Conservation (phyloP, 1,284 basidiomycete genomes). For the Ganoderma resinaceum region DNA sequence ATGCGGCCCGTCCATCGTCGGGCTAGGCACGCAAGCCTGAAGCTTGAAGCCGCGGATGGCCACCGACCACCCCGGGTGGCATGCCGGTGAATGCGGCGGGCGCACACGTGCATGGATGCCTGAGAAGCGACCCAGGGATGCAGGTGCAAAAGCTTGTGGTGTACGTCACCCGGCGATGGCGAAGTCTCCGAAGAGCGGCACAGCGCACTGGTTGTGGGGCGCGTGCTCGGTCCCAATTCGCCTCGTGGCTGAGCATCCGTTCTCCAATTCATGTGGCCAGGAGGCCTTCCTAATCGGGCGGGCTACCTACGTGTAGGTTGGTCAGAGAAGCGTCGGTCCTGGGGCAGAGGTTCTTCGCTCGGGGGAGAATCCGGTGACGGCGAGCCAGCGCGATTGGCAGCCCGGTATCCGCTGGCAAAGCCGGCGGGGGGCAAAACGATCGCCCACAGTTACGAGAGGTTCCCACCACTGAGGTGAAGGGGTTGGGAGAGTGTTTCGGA, state of each 20-base stretch:
- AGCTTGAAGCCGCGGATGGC: neutral
- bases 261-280: slow-evolving; percentile 12
- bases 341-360: neutral
- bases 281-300: neutral
- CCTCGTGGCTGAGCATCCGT: slow-evolving; percentile 21
- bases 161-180: neutral
- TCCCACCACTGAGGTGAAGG: slow-evolving; percentile 8
- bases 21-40: neutral
- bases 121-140: neutral
- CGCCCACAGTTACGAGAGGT: slow-evolving; percentile 22
- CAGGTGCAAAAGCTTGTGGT: neutral
- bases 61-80: neutral
- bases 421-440: slow-evolving; percentile 14
- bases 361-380: neutral
- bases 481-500: neutral
- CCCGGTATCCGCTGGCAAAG: neutral
- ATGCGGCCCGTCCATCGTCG: neutral
- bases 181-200: neutral
- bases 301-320: neutral
- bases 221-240: neutral
- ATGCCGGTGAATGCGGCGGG: neutral
- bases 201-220: neutral
- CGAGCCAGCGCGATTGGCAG: slow-evolving; percentile 1
- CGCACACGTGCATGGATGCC: neutral
- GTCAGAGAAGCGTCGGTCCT: slow-evolving; percentile 13